Evolutionary conservation across 2,329 filamentous ascomycete genomes (phyloP), one percentile per base, ranked within the genome.

Genomic region (Exophiala oligosperma): DNA sequence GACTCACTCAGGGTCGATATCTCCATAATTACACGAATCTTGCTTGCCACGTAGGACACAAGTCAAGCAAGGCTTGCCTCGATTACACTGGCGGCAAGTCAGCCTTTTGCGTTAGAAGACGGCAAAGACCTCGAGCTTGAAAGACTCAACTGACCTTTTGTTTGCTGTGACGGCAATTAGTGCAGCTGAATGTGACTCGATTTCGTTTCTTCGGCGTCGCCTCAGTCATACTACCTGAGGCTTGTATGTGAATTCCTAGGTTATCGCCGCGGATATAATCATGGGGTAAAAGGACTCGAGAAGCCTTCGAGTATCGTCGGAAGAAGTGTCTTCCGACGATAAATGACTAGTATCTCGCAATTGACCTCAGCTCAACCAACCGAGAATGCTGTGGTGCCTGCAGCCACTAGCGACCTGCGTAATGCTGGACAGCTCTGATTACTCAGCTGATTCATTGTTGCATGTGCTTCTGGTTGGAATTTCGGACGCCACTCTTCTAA

Each of bases 11-110:
- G 49, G 28, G n/a, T 52, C 48, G 8, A 35, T 29, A 24, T 52
- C 43, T 49, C 40, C 43, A 29, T 57, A 57, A 43, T 17, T 35
- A 17, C 54, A 57, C 24, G 48, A 52, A 37, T 57, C 54, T 41
- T 57, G 54, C 49, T 57, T 57, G 21, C 54, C 54, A 7, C 54
- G 54, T 29, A 57, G 49, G 6, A 57, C 54, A 35, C 54, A 57
- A 28, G 54, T 57, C 54, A 57, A 48, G 40, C 54, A 57, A 12
- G 54, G 54, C 4, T 35, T 52, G 14, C 46, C 41, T 29, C 54
- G 50, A 29, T 57, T 57, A 24, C 54, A 57, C 49, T 57, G 17
- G 12, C 26, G 6, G 11, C 26, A 3, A 23, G 17, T 46, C 2
- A 46, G 43, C 43, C 5, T 12, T 38, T 8, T 21, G 28, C 17